Base-by-base conservation (phyloP, 345 rosid species). In the Balakata baccata region DNA sequence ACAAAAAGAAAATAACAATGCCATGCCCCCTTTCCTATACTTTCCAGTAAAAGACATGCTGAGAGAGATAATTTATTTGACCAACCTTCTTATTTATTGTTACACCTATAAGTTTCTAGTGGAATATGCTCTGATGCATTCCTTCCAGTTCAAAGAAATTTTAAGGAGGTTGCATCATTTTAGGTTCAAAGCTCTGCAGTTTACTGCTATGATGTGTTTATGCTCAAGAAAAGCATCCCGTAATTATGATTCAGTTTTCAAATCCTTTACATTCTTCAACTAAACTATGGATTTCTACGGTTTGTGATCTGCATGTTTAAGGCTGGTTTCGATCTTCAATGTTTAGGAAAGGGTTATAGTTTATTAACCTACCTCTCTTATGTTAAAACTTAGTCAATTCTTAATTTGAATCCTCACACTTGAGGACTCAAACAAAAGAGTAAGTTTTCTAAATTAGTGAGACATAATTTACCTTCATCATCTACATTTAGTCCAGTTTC, bases 261-360 rank as follows among this genome's bases (percentile, higher is more conserved):
- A 22, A 9, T 64, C 50, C 49, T 43, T 64, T 17, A 39, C 23
- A 39, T 18, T 64, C 5, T 64, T 12, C 29, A 64, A 18, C 50
- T 59, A 22, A 22, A 14, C 56, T 60, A 34, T n/a, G 23, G 13
- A 10, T 7, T 20, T 43, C 50, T 18, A 9, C 29, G n/a, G 49
- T 39, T 39, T 63, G 51, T 65, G 51, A 25, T 45, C 68, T 60
- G 25, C 37, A 43, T 65, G 53, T 20, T 65, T 65, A 34, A n/a
- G 37, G 16, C 51, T 65, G 0, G 17, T 65, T 65, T 65, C 45
- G 34, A 34, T 65, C 47, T 65, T 11, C 34, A 3, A 5, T 43
- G 17, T 20, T 45, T 43, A n/a, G 39, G 16, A 45, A 43, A 20
- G 17, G 52, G 25, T 0, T 20, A 5, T 11, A 65, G 11, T 18